Evolutionary conservation across 108 stramenopile genomes (phyloP).

Genomic region (Cyclotella baltica): DNA sequence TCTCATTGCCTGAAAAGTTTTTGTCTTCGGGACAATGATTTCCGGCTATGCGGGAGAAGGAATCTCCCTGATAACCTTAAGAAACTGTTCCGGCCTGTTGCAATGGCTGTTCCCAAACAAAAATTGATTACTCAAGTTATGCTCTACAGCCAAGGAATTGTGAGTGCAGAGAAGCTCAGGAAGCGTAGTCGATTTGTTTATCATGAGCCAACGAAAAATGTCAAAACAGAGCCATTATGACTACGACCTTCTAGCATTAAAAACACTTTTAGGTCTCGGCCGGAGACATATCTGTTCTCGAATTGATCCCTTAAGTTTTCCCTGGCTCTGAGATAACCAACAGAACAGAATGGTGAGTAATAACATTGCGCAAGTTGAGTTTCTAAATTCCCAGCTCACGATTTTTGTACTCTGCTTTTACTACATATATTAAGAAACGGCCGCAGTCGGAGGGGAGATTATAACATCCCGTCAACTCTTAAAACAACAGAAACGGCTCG

Average conservation of each 20-base stretch:
- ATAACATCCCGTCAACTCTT: no score
- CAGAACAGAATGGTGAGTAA: no score
- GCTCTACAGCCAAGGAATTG: slow-evolving; percentile 99
- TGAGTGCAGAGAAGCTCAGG: slow-evolving; percentile 93
- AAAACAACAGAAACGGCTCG: no score
- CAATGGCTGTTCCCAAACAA: slow-evolving; percentile 97
- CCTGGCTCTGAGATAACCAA: no score
- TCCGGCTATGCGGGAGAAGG: slow-evolving; percentile 99
- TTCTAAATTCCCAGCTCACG: no score
- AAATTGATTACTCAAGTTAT: slow-evolving; percentile 98
- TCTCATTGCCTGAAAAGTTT: slow-evolving; percentile 93
- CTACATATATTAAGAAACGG: no score
- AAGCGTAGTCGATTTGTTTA: slow-evolving; percentile 94
- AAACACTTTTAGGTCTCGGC: slow-evolving; percentile 98
- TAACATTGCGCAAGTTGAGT: no score
- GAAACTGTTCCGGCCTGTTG: slow-evolving; percentile 96
- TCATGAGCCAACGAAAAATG: slow-evolving; percentile 91
- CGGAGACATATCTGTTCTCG: no score
- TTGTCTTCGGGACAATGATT: slow-evolving; percentile 99
- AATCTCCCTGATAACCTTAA: slow-evolving; percentile 99
- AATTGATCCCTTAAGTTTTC: no score
- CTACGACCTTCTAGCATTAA: slow-evolving; percentile 97
- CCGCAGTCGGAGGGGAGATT: no score
- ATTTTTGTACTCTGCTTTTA: no score
- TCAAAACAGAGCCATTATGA: slow-evolving; percentile 97